Evolutionary conservation across 1,139 yeast species (phyloP), one percentile per base, ranked within the genome.

Genomic region (Eremothecium gossypii): DNA sequence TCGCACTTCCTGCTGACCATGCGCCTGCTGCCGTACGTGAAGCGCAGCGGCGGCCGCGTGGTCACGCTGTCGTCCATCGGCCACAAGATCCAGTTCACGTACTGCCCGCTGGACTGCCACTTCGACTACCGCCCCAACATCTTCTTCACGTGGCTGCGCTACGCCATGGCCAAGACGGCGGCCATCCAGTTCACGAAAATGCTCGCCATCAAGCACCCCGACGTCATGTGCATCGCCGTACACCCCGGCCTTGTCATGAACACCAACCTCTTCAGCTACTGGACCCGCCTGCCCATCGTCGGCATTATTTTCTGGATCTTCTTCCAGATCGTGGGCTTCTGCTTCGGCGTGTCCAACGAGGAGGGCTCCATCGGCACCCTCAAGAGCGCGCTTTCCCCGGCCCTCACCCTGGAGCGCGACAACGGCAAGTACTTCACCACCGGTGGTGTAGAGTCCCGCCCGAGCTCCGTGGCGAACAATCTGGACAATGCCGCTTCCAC

Each of bases 161-260:
- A 83, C 53, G 89, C 86, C 0, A 66, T 79, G 63, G 83, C 94
- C 9, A 86, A 86, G 58, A 76, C 84, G 0, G 84, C 87, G 0
- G 83, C 84, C 1, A 83, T 86, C 37, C 95, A 85, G 53, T 73
- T 79, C 50, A 74, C 80, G 54, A 77, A 78, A 52, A 71, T 79
- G 63, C 60, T 86, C 32, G 76, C 91, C 0, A 66, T 75, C 39
- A 70, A 79, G 47, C 73, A 83, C 57, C 94, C 95, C 0, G 69
- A 75, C 29, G 69, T 86, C 7, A 60, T 79, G 30, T 76, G 80
- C 45, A 60, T 77, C 38, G 73, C 87, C 1, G 85, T 85, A 1
- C 93, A 85, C 55, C 96, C 96, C 0, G 96, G 96, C 0, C 73
- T 84, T 47, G 85, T 84, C 10, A 77, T 83, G 80, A 79, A 79